Percentiles rank a stretch among this genome's conserved stretches.
phyloP scores from a whole-genome alignment of 2,329 filamentous ascomycete genomes.

The Ophiosphaerella korrae region DNA sequence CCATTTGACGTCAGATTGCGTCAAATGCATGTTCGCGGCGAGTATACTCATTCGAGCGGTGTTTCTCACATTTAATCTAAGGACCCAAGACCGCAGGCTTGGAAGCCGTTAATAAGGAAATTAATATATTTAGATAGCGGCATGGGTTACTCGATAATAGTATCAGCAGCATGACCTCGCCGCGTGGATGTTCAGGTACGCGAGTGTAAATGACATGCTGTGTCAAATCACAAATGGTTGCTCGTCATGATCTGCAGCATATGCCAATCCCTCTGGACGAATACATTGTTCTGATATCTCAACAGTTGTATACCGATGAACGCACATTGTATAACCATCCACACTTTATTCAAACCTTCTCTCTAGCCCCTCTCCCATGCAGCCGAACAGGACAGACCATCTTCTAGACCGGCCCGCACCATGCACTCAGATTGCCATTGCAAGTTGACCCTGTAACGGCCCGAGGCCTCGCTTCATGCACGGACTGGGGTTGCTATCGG shows the following conservation, averaged over 20 bases:
- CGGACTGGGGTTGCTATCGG: not conserved
- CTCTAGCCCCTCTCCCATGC: not conserved
- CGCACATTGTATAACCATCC: conserved; percentile 9
- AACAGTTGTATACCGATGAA: not conserved
- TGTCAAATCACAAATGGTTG: too few relatives aligned
- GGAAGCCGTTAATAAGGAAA: conserved; percentile 5
- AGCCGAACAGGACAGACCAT: not conserved
- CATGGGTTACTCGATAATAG: conserved; percentile 6
- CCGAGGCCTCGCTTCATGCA: conserved; percentile 15
- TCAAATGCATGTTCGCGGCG: not conserved
- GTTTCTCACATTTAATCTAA: not conserved
- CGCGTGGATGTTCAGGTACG: conserved; percentile 6
- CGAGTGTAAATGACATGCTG: not conserved
- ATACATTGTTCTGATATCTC: not conserved
- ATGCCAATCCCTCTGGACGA: not conserved
- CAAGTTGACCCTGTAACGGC: conserved; percentile 12
- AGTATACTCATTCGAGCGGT: not conserved
- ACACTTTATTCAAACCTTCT: conserved; percentile 6
- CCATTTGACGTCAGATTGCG: not conserved
- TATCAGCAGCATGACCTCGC: not conserved
- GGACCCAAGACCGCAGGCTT: not conserved
- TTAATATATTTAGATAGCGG: conserved; percentile 9
- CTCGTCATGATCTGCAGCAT: too few relatives aligned
- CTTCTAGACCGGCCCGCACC: not conserved
- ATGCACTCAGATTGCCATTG: not conserved